phyloP scores from a whole-genome alignment of 2,329 filamentous ascomycete species.

The Neoascochyta sp. region DNA sequence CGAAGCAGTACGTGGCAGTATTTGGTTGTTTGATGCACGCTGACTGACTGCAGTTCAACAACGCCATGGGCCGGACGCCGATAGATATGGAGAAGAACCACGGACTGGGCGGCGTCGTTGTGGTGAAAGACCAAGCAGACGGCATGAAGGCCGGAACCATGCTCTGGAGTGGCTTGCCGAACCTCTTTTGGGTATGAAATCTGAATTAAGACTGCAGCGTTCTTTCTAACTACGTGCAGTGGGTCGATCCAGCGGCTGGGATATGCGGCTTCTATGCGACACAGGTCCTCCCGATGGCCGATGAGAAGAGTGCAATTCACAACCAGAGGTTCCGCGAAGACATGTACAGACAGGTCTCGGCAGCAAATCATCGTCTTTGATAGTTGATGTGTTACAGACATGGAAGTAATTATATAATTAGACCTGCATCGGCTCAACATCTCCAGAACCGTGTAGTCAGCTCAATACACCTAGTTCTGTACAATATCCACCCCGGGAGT shows the following conservation, averaged over 20 bases:
- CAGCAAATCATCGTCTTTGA: too few species aligned
- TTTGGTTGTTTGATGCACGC: background rate
- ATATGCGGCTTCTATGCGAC: constrained; percentile 28
- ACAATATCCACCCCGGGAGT: too few species aligned
- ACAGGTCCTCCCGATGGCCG: constrained; percentile 31
- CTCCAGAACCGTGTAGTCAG: too few species aligned
- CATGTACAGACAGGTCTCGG: too few species aligned
- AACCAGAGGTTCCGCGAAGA: constrained; percentile 18
- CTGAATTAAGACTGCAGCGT: too few species aligned
- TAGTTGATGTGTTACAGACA: too few species aligned
- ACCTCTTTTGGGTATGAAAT: constrained; percentile 32
- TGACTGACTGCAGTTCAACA: constrained; percentile 11
- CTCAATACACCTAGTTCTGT: too few species aligned
- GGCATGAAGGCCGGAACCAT: constrained; percentile 28
- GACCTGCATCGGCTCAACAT: too few species aligned
- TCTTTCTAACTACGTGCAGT: constrained; percentile 18
- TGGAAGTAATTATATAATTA: too few species aligned
- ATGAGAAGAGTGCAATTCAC: constrained; percentile 15
- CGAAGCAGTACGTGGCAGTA: constrained; percentile 13
- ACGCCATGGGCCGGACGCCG: constrained; percentile 22
- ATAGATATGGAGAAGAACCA: constrained; percentile 20
- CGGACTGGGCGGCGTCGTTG: constrained; percentile 31
- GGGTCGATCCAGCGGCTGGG: constrained; percentile 31
- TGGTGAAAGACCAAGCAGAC: constrained; percentile 14
- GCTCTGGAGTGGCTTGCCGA: constrained; percentile 35